Percentiles rank a stretch among this genome's conserved stretches.
Evolutionary conservation across 2,329 filamentous ascomycete genomes (phyloP).

Genomic region (Pseudogymnoascus sp.): DNA sequence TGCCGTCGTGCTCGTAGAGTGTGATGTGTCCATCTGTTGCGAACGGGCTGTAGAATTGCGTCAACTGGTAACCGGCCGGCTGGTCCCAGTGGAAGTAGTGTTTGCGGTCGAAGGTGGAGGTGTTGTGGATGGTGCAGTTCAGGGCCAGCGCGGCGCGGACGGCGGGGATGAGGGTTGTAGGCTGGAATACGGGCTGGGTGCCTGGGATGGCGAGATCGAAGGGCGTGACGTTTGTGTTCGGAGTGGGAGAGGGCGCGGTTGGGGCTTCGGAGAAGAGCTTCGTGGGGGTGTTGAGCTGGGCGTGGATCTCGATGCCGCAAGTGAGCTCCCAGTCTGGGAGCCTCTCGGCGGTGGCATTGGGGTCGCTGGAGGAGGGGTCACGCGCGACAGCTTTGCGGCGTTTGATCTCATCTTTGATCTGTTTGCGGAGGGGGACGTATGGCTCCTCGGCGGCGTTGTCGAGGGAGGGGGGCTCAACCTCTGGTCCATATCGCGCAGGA

Average conservation of each 20-base stretch:
- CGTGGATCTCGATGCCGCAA: conserved; percentile 94
- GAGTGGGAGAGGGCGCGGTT: conserved; percentile 56
- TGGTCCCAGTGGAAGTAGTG: conserved; percentile 99
- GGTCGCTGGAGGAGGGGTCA: conserved; percentile 25
- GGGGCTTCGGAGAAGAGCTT: conserved; percentile 81
- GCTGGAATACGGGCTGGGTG: conserved; percentile 79
- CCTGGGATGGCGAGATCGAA: conserved; percentile 90
- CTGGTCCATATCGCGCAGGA: background rate
- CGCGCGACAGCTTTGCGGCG: conserved; percentile 34
- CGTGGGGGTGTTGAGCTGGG: conserved; percentile 77
- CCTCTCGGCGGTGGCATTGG: conserved; percentile 25
- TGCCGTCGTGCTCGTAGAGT: conserved; percentile 67
- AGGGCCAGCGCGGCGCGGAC: conserved; percentile 80
- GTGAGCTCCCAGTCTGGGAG: conserved; percentile 71
- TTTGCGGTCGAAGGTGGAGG: conserved; percentile 87
- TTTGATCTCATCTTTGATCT: conserved; percentile 60
- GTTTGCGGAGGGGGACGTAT: conserved; percentile 53
- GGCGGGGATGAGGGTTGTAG: conserved; percentile 77
- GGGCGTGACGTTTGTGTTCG: conserved; percentile 79
- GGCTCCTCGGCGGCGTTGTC: conserved; percentile 11
- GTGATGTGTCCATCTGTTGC: conserved; percentile 63
- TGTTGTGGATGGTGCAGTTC: conserved; percentile 65
- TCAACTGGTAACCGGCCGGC: conserved; percentile 93
- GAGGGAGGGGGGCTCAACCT: background rate
- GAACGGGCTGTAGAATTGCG: conserved; percentile 78